Percentiles rank a stretch among this genome's conserved stretches.
Evolutionary conservation across 2,329 filamentous ascomycete genomes (phyloP).

Genomic region (Xylaria arbuscula): DNA sequence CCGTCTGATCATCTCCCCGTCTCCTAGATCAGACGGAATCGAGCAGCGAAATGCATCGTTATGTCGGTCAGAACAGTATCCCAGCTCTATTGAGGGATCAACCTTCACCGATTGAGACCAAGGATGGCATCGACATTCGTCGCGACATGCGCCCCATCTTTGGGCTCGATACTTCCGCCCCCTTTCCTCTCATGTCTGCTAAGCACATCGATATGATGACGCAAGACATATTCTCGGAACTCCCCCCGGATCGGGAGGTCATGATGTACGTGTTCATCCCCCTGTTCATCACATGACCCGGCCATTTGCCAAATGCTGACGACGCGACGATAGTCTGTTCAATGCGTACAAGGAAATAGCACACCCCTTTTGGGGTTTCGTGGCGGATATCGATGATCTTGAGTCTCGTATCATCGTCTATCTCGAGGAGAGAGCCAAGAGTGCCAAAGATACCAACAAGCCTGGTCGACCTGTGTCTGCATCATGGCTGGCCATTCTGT

Average conservation of each 20-base stretch:
- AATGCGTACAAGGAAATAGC: slow-evolving; percentile 74
- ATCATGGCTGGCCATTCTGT: slow-evolving; percentile 74
- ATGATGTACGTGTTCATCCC: slow-evolving; percentile 66
- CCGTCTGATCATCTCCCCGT: slow-evolving; percentile 24
- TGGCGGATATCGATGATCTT: slow-evolving; percentile 73
- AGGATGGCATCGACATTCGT: slow-evolving; percentile 67
- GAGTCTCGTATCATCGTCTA: slow-evolving; percentile 74
- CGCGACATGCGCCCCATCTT: slow-evolving; percentile 74
- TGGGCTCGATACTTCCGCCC: slow-evolving; percentile 72
- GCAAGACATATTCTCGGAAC: slow-evolving; percentile 68
- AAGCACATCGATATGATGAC: slow-evolving; percentile 70
- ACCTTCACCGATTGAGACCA: slow-evolving; percentile 63
- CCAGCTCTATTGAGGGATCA: slow-evolving; percentile 73
- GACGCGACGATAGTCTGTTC: slow-evolving; percentile 62
- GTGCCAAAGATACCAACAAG: slow-evolving; percentile 59
- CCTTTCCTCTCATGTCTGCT: slow-evolving; percentile 74
- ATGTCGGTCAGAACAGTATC: slow-evolving; percentile 75
- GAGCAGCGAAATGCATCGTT: slow-evolving; percentile 64
- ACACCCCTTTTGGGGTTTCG: slow-evolving; percentile 75
- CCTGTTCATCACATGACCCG: not conserved
- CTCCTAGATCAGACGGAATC: slow-evolving; percentile 63
- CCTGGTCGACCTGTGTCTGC: slow-evolving; percentile 66
- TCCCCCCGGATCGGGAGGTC: slow-evolving; percentile 73
- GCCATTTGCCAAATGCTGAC: not conserved
- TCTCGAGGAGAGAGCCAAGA: slow-evolving; percentile 71